Evolutionary conservation across 2,329 filamentous ascomycete species (phyloP).

Genomic region (Hymenotorrendiella dingleyae): DNA sequence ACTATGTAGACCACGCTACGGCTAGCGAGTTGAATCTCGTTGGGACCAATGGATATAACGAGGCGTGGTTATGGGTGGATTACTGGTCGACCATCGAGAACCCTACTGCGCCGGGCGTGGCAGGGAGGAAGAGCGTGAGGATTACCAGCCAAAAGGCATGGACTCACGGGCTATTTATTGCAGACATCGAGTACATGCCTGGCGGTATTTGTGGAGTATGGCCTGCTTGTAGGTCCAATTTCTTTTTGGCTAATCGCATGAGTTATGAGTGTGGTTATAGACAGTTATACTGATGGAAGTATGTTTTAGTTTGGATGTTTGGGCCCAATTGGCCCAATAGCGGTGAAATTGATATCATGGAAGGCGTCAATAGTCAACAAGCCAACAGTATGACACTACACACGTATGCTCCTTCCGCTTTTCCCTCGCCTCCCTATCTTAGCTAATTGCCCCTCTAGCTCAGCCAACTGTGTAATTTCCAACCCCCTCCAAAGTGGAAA

Average conservation of each 20-base stretch:
- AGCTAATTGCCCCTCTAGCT: neutral
- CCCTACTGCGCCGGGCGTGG: constrained; percentile 43
- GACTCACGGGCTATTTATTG: constrained; percentile 61
- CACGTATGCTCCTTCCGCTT: constrained; percentile 35
- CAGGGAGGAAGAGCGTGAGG: constrained; percentile 58
- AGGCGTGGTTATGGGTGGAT: constrained; percentile 65
- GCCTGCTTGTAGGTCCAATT: constrained; percentile 50
- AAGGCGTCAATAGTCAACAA: constrained; percentile 41
- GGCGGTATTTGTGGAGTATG: constrained; percentile 65
- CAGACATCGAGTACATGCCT: constrained; percentile 69
- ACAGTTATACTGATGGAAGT: neutral
- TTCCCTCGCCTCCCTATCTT: neutral
- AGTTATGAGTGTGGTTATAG: neutral
- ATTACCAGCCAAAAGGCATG: constrained; percentile 60
- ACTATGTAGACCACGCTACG: constrained; percentile 33
- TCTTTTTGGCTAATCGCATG: too few relatives aligned
- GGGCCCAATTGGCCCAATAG: constrained; percentile 52
- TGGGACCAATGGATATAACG: constrained; percentile 31
- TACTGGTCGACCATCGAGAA: constrained; percentile 39
- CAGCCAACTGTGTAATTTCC: constrained; percentile 26
- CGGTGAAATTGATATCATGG: constrained; percentile 62
- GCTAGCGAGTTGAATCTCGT: constrained; percentile 37
- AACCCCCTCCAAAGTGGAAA: constrained; percentile 29
- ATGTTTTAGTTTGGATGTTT: constrained; percentile 42
- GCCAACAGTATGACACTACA: constrained; percentile 60